Base-by-base conservation (phyloP, 192 early-diverging fungal genomes). In the Backusella psychrophila region DNA sequence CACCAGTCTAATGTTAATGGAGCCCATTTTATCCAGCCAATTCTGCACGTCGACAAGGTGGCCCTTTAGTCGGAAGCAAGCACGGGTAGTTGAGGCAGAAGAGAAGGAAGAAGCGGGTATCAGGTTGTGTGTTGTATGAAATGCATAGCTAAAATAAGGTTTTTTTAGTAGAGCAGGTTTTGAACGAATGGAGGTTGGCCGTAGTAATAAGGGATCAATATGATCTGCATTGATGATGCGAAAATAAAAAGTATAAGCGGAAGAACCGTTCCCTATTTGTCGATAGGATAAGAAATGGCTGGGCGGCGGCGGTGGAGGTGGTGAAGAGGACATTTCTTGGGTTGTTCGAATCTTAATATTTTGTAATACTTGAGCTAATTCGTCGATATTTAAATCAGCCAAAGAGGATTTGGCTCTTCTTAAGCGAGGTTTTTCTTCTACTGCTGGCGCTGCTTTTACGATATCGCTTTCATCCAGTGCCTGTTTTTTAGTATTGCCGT, bases 221-320 rank as follows among this genome's bases (percentile, higher is more conserved):
- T 81, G 75, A 65, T 81, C 80, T 17, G 72, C 76, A 42, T 81
- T 72, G 23, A 77, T 69, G 33, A 81, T 72, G 29, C 63, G 69
- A 39, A 81, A 81, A 42, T 81, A 81, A 26, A 81, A 81, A 2
- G 80, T 81, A 23, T 68, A 77, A 26, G 46, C 49, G 17, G 65
- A 73, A 6, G 66, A 59, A 19, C 80, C 80, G 71, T 69, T 75
- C 5, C 80, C 80, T 23, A 81, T 81, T 39, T 81, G 80, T 35
- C 71, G 79, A 63, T 81, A 81, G 23, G 69, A 59, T 59, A 75
- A 63, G 23, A 39, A 21, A 36, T 42, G 39, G 31, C 39, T 46
- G 41, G 63, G 33, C 19, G 38, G 46, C 34, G 44, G 73, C 8
- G 41, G 56, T 35, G 44, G 29, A 29, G 29, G 73, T 41, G 41